phyloP scores from a whole-genome alignment of 2,329 filamentous ascomycete genomes.

The Apiospora hydei region DNA sequence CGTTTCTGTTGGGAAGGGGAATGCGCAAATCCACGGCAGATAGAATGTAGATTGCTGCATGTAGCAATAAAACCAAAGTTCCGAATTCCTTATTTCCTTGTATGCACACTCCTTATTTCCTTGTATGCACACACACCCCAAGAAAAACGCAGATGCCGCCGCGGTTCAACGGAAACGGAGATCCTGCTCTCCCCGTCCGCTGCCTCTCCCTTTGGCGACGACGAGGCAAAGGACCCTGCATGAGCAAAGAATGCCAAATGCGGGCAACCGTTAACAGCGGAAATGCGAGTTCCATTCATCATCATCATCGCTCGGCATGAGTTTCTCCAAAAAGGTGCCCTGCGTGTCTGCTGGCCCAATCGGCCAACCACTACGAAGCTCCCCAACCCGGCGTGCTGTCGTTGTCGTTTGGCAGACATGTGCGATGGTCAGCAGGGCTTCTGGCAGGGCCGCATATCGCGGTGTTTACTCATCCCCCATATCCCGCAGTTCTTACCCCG shows the following conservation, averaged over 20 bases:
- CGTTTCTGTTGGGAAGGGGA: conserved; percentile 6
- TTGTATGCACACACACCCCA: background rate
- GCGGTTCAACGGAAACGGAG: conserved; percentile 16
- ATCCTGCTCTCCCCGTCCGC: background rate
- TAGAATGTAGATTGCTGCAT: background rate
- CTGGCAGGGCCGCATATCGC: background rate
- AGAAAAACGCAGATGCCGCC: background rate
- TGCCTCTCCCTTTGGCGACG: background rate
- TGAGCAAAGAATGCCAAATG: background rate
- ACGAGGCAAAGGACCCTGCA: background rate
- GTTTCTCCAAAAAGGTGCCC: conserved; percentile 10
- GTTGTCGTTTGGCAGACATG: background rate
- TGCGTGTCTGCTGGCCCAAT: background rate
- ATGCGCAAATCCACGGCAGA: background rate
- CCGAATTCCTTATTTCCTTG: background rate
- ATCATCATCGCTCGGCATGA: background rate
- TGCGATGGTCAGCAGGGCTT: conserved; percentile 14
- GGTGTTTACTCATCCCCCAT: background rate
- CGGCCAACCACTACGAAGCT: background rate
- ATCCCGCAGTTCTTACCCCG: background rate
- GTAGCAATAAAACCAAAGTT: background rate
- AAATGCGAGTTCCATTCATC: background rate
- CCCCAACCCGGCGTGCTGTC: background rate
- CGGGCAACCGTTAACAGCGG: background rate
- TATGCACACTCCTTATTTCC: background rate